Evolutionary conservation across 2,329 filamentous ascomycete genomes (phyloP).

Genomic region (Rasamsonia emersonii): DNA sequence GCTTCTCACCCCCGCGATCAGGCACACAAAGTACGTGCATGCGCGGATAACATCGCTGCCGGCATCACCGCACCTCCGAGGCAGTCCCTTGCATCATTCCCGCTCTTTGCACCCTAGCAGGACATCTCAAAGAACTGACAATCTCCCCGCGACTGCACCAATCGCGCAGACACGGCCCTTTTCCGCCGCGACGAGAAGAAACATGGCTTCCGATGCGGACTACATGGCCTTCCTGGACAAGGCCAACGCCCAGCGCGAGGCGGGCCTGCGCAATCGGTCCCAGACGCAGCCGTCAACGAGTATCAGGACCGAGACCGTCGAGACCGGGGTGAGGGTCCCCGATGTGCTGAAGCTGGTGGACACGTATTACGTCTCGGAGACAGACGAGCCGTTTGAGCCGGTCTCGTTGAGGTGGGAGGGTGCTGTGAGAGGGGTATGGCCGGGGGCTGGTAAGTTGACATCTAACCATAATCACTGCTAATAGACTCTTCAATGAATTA

Average conservation of each 20-base stretch:
- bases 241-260: conserved; percentile 61
- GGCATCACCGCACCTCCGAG: too few species aligned
- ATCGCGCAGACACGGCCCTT: background rate
- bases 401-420: conserved; percentile 56
- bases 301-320: conserved; percentile 30
- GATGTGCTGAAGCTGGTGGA: conserved; percentile 47
- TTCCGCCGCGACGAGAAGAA: conserved; percentile 7
- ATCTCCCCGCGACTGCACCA: too few species aligned
- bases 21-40: too few species aligned
- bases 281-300: conserved; percentile 17
- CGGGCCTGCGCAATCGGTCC: conserved; percentile 14
- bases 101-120: background rate
- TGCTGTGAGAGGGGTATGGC: conserved; percentile 25
- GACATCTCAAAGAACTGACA: too few species aligned
- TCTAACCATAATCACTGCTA: too few species aligned
- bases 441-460: conserved; percentile 25
- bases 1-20: too few species aligned
- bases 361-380: conserved; percentile 67
- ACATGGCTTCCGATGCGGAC: conserved; percentile 60
- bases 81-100: too few species aligned
- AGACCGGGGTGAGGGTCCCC: conserved; percentile 51
- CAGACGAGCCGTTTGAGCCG: conserved; percentile 76
- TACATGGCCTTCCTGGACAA: conserved; percentile 82
- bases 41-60: too few species aligned
- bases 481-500: too few species aligned